These are phyloP conservation scores for Venturia pyrina DNA, from an alignment of 2,329 filamentous ascomycete genomes.

Conservation along the genomic window DNA sequence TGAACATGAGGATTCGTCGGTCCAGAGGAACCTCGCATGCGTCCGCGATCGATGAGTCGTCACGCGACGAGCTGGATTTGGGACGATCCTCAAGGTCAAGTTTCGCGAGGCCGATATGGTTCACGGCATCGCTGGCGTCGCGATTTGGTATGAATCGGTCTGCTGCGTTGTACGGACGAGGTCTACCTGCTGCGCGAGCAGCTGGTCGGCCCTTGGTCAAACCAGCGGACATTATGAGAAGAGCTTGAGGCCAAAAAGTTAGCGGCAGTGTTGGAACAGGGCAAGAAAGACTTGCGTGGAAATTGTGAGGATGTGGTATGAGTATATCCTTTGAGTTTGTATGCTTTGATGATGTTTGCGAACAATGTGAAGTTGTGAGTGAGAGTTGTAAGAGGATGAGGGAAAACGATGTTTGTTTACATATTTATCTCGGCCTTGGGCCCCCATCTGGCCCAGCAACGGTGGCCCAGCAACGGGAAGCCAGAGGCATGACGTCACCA, in stretches of 20 bases:
- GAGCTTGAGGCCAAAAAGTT: too few species aligned
- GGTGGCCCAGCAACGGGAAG: too few species aligned
- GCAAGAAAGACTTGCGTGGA: too few species aligned
- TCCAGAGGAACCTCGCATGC: slow-evolving; percentile 90
- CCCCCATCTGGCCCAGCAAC: not conserved
- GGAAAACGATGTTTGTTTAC: not conserved
- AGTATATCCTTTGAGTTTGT: not conserved
- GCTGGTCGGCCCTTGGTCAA: not conserved
- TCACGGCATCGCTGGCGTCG: slow-evolving; percentile 76
- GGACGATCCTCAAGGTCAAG: slow-evolving; percentile 52
- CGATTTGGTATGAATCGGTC: slow-evolving; percentile 85
- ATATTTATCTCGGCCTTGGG: slow-evolving; percentile 1
- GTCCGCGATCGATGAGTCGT: slow-evolving; percentile 80
- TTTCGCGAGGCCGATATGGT: slow-evolving; percentile 74
- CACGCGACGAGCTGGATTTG: slow-evolving; percentile 47
- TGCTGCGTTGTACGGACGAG: slow-evolving; percentile 51
- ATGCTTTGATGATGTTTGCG: too few species aligned
- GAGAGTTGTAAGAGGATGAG: too few species aligned
- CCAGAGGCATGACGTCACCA: not conserved
- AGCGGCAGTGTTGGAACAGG: too few species aligned
- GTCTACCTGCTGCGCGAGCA: not conserved
- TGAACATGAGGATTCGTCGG: slow-evolving; percentile 94
- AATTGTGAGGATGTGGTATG: not conserved
- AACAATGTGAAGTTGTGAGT: not conserved
- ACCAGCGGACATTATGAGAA: not conserved